These are phyloP conservation scores for Alternaria metachromatica DNA, from an alignment of 2,329 filamentous ascomycete species.

Conservation along the genomic window DNA sequence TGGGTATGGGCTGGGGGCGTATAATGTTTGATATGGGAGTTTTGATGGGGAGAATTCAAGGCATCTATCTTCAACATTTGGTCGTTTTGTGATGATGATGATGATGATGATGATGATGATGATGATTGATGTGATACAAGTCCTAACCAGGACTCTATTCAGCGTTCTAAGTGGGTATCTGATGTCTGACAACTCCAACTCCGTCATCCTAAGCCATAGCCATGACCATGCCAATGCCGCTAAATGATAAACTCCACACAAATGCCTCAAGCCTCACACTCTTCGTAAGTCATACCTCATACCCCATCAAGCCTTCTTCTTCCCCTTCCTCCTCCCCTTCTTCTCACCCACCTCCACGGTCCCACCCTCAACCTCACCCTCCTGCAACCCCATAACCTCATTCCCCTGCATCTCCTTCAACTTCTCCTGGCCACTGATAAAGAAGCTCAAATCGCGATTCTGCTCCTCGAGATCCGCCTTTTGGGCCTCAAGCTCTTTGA, in stretches of 20 bases:
- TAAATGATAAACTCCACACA: neutral
- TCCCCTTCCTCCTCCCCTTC: slow-evolving; percentile 37
- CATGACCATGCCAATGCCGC: neutral
- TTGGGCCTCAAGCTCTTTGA: slow-evolving; percentile 53
- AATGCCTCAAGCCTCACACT: neutral
- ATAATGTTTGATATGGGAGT: neutral
- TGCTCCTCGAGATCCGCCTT: slow-evolving; percentile 80
- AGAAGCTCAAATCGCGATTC: slow-evolving; percentile 86
- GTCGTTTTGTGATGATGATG: neutral
- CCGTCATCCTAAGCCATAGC: neutral
- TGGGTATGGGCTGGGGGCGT: neutral
- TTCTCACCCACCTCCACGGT: slow-evolving; percentile 41
- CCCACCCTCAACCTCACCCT: slow-evolving; percentile 65
- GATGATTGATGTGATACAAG: neutral
- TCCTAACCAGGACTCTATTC: neutral
- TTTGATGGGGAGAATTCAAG: neutral
- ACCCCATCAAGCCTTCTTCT: slow-evolving; percentile 25
- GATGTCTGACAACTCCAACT: neutral
- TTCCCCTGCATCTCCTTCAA: slow-evolving; percentile 72
- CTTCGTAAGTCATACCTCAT: neutral
- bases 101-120: neutral
- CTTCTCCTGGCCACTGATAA: slow-evolving; percentile 83
- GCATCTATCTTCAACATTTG: neutral
- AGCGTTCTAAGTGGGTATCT: neutral
- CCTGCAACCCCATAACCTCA: slow-evolving; percentile 70